phyloP scores from a whole-genome alignment of 345 rosid genomes.

The Eucalyptus leucophloia region DNA sequence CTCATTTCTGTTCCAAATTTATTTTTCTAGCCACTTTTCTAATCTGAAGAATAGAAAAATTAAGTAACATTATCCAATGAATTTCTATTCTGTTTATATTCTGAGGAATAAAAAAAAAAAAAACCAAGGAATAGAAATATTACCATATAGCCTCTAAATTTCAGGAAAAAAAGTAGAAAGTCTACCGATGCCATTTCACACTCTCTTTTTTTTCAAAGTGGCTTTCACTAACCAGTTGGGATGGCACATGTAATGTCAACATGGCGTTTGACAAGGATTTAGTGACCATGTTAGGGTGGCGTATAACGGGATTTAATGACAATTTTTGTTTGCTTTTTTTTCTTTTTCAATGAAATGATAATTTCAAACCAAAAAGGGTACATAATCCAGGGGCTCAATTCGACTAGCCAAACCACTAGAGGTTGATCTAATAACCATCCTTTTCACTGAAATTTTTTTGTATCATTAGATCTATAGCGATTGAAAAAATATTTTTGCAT shows the following conservation, averaged over 20 bases:
- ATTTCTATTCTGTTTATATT: too few relatives aligned
- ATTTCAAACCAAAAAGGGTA: too few relatives aligned
- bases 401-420: too few relatives aligned
- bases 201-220: neutral
- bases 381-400: neutral
- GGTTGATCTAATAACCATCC: too few relatives aligned
- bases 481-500: neutral
- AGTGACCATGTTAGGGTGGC: neutral
- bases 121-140: too few relatives aligned
- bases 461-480: neutral
- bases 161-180: neutral
- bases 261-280: neutral
- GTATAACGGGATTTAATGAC: neutral
- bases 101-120: too few relatives aligned
- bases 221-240: neutral
- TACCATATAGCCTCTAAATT: neutral
- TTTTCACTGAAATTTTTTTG: fast-evolving
- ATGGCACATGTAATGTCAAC: neutral
- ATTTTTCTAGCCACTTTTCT: too few relatives aligned
- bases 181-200: neutral
- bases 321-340: neutral
- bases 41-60: too few relatives aligned
- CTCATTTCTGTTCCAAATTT: fast-evolving
- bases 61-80: too few relatives aligned
- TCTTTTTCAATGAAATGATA: too few relatives aligned